These are phyloP conservation scores for Kwoniella botswanensis DNA, from an alignment of 768 basidiomycete genomes.

Conservation along the genomic window DNA sequence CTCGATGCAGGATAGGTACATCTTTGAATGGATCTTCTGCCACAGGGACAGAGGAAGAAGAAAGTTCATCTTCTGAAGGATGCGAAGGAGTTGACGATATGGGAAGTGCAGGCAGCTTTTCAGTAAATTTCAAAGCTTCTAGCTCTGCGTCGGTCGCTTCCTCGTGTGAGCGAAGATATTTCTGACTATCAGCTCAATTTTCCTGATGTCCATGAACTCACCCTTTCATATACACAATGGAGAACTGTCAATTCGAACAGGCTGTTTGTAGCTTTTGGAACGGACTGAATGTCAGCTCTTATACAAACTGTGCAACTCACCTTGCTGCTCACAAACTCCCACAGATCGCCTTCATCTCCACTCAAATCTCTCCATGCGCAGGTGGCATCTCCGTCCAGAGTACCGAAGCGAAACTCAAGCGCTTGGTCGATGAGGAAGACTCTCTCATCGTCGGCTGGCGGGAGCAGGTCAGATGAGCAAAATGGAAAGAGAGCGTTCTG, in stretches of 20 bases:
- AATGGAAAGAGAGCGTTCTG: too few species aligned
- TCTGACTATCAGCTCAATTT: slow-evolving; percentile 61
- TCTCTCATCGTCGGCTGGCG: slow-evolving; percentile 86
- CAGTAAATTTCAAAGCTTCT: slow-evolving; percentile 72
- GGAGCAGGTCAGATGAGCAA: neutral
- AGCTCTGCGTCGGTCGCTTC: slow-evolving; percentile 71
- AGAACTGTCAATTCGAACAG: slow-evolving; percentile 95
- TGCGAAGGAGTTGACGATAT: neutral
- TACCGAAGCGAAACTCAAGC: slow-evolving; percentile 80
- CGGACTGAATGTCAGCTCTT: slow-evolving; percentile 55
- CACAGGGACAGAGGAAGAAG: slow-evolving; percentile 20
- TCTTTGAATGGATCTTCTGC: slow-evolving; percentile 55
- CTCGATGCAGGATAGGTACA: slow-evolving; percentile 47
- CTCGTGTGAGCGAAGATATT: slow-evolving; percentile 75
- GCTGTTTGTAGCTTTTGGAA: slow-evolving; percentile 74
- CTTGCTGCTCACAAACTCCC: slow-evolving; percentile 75
- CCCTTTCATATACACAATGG: slow-evolving; percentile 86
- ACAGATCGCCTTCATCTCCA: slow-evolving; percentile 89
- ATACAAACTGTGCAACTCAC: slow-evolving; percentile 21
- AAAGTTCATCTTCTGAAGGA: slow-evolving; percentile 18
- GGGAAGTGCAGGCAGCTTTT: neutral
- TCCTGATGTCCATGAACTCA: slow-evolving; percentile 27
- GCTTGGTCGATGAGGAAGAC: slow-evolving; percentile 89
- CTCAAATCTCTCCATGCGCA: slow-evolving; percentile 88
- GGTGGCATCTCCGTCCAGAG: slow-evolving; percentile 71